Percentiles rank a stretch among this genome's conserved stretches.
phyloP scores from a whole-genome alignment of 73 alveolate species.

The Uronychia setigera region DNA sequence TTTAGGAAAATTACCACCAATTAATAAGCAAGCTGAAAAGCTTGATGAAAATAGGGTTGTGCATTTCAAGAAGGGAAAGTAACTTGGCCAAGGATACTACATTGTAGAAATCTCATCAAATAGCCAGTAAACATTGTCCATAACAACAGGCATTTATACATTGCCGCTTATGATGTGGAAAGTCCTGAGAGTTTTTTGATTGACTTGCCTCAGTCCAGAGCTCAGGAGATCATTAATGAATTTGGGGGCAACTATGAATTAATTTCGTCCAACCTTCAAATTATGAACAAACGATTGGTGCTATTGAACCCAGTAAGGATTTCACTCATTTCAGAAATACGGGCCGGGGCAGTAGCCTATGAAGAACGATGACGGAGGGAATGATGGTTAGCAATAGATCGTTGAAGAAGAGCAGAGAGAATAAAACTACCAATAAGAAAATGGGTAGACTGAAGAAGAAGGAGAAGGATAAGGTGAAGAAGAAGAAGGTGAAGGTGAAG shows the following conservation, averaged over 20 bases:
- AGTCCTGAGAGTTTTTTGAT: conserved; percentile 67
- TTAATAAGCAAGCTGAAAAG: conserved; percentile 57
- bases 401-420: conserved; percentile 8
- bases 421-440: neutral
- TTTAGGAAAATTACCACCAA: conserved; percentile 11
- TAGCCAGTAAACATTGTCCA: conserved; percentile 2
- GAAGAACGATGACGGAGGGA: no score
- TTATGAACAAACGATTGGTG: conserved; percentile 56
- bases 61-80: conserved; percentile 65
- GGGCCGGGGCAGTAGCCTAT: conserved; percentile 1
- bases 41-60: conserved; percentile 68
- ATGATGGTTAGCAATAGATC: conserved; percentile 26
- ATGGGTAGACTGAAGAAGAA: conserved; percentile 27
- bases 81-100: conserved; percentile 60
- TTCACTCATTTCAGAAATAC: conserved; percentile 15
- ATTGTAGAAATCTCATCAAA: conserved; percentile 64
- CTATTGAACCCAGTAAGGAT: conserved; percentile 46
- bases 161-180: conserved; percentile 77
- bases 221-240: conserved; percentile 57
- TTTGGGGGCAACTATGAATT: conserved; percentile 48
- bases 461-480: conserved; percentile 27
- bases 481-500: neutral
- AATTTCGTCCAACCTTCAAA: conserved; percentile 50
- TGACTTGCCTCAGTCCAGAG: conserved; percentile 64
- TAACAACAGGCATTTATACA: conserved; percentile 36